Evolutionary conservation across 441 rosid genomes (phyloP).

Genomic region (Gossypium trilobum): DNA sequence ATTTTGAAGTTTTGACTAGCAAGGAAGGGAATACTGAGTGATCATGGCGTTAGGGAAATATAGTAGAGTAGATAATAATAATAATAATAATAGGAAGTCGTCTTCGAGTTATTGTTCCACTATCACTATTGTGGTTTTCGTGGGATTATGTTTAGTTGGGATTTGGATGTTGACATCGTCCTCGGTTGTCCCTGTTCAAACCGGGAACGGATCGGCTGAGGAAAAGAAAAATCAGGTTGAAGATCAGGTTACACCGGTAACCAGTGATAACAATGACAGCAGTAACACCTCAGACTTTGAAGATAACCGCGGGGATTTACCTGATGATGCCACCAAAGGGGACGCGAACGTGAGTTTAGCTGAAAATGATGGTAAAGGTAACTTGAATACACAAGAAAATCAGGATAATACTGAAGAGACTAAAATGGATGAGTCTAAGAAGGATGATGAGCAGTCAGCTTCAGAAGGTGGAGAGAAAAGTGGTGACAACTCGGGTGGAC

Average conservation of each 20-base stretch:
- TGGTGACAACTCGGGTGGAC: conserved; percentile 26
- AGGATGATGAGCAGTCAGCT: conserved; percentile 31
- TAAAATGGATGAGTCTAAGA: conserved; percentile 25
- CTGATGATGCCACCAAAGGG: conserved; percentile 56
- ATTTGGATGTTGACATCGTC: conserved; percentile 94
- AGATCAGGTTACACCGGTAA: conserved; percentile 30
- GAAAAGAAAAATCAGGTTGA: conserved; percentile 44
- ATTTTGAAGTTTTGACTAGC: conserved; percentile 10
- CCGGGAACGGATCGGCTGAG: conserved; percentile 38
- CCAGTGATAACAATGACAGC: conserved; percentile 32
- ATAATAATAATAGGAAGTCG: conserved; percentile 27
- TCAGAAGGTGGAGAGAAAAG: conserved; percentile 30
- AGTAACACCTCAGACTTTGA: conserved; percentile 34
- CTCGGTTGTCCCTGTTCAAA: conserved; percentile 49
- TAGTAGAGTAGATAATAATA: conserved; percentile 50
- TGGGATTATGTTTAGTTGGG: conserved; percentile 84
- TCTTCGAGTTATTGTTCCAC: conserved; percentile 67
- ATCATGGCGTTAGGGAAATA: conserved; percentile 69
- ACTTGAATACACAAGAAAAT: conserved; percentile 23
- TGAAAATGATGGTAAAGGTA: conserved; percentile 21
- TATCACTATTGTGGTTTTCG: conserved; percentile 61
- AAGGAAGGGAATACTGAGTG: background rate
- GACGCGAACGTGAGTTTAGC: conserved; percentile 26
- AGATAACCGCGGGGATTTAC: conserved; percentile 46
- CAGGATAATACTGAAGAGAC: conserved; percentile 33